A percentile compares a stretch with the other conserved stretches of the same genome.
Conservation (phyloP, 2,329 filamentous ascomycete genomes). For the Parafenestella ontariensis region DNA sequence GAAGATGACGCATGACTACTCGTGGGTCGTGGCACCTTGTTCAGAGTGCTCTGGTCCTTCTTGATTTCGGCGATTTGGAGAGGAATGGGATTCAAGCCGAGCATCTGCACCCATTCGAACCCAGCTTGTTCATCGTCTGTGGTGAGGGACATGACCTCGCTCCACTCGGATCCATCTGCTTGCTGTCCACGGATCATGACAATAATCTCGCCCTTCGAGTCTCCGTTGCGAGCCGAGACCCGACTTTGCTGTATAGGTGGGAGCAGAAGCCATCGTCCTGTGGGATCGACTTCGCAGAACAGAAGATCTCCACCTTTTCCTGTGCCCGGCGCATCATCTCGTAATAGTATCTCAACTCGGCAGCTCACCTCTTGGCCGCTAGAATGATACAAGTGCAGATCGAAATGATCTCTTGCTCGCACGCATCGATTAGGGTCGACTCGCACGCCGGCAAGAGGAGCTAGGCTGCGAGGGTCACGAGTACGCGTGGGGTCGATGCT, state of each 20-base stretch:
- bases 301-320: conserved; percentile 82
- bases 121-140: conserved; percentile 79
- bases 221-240: conserved; percentile 81
- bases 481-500: conserved; percentile 82
- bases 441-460: conserved; percentile 70
- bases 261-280: conserved; percentile 84
- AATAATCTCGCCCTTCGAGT: conserved; percentile 74
- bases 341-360: conserved; percentile 82
- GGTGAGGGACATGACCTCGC: conserved; percentile 79
- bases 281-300: conserved; percentile 84
- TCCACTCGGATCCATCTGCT: conserved; percentile 72
- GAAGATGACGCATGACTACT: conserved; percentile 63
- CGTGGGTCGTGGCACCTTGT: conserved; percentile 47
- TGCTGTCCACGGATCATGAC: conserved; percentile 83
- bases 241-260: conserved; percentile 78
- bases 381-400: conserved; percentile 83
- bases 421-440: conserved; percentile 84
- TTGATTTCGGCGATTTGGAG: conserved; percentile 60
- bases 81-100: conserved; percentile 71
- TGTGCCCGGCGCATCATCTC: conserved; percentile 76
- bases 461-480: conserved; percentile 79
- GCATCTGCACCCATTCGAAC: conserved; percentile 85
- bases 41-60: conserved; percentile 60
- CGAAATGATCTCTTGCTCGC: conserved; percentile 87
- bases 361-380: conserved; percentile 90